Percentiles rank a stretch among this genome's conserved stretches.
phyloP scores from a whole-genome alignment of 2,329 filamentous ascomycete genomes.

The Cylindrodendrum hubeiense region DNA sequence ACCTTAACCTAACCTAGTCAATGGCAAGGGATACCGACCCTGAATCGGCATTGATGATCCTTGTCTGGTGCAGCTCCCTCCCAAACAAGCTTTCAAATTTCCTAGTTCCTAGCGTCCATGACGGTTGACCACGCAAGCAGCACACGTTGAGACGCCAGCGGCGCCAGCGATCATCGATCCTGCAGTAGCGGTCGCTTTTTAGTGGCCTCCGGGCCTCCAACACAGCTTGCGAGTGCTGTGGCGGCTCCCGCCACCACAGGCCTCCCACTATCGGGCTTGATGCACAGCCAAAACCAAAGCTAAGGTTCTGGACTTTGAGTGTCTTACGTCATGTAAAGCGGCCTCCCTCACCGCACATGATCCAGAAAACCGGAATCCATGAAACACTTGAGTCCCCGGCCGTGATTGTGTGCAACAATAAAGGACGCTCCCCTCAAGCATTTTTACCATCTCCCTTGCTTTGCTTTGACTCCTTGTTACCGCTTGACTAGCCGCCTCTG shows the following conservation, averaged over 20 bases:
- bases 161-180: constrained; percentile 6
- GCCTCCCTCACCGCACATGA: constrained; percentile 23
- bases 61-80: neutral
- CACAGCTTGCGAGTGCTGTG: neutral
- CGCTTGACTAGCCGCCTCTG: constrained; percentile 28
- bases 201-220: constrained; percentile 7
- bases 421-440: constrained; percentile 13
- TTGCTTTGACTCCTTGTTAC: constrained; percentile 18
- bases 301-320: neutral
- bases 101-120: neutral
- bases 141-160: constrained; percentile 8
- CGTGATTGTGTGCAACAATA: constrained; percentile 2
- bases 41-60: no score
- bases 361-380: constrained; percentile 22
- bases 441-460: constrained; percentile 1
- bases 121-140: neutral
- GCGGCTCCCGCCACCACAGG: constrained; percentile 20
- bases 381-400: constrained; percentile 6
- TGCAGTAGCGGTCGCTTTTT: constrained; percentile 20
- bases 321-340: constrained; percentile 26
- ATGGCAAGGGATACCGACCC: no score
- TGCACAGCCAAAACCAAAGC: neutral
- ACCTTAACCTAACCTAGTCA: no score
- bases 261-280: constrained; percentile 6
- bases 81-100: constrained; percentile 19